Conservation (phyloP, 345 rosid genomes). For the Anacardium occidentale region DNA sequence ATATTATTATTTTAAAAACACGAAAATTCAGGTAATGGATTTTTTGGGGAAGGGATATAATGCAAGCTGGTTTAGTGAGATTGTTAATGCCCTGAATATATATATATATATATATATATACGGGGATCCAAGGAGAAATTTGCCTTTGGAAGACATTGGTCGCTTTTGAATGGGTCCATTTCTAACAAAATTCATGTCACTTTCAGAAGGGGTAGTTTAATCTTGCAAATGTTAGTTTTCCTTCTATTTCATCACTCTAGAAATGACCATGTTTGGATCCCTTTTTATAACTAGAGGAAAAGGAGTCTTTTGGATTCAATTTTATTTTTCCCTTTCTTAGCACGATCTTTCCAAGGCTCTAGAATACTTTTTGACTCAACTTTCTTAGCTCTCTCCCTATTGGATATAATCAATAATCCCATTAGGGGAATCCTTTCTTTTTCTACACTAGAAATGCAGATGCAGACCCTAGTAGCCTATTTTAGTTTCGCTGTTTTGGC, state of each 20-base stretch:
- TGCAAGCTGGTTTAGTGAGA: slow-evolving; percentile 10
- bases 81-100: slow-evolving; percentile 11
- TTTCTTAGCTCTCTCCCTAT: slow-evolving; percentile 15
- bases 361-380: slow-evolving; percentile 49
- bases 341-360: slow-evolving; percentile 33
- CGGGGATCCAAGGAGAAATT: slow-evolving; percentile 32
- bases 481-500: slow-evolving; percentile 11
- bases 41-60: slow-evolving; percentile 11
- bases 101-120: neutral
- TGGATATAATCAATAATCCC: neutral
- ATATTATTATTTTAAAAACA: no score
- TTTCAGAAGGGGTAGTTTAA: slow-evolving; percentile 28
- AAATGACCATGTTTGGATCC: slow-evolving; percentile 49
- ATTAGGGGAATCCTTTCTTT: slow-evolving; percentile 25
- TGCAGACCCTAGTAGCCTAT: slow-evolving; percentile 18
- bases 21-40: neutral
- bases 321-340: slow-evolving; percentile 44
- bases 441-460: slow-evolving; percentile 25
- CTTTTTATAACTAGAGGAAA: slow-evolving; percentile 27
- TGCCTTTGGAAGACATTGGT: neutral
- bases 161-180: slow-evolving; percentile 38
- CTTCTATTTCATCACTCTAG: slow-evolving; percentile 18
- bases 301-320: slow-evolving; percentile 38
- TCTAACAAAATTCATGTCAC: slow-evolving; percentile 32
- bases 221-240: slow-evolving; percentile 16